Evolutionary conservation across 495 filamentous ascomycete genomes (phyloP).

Genomic region (Sabuloglossum arenarium): DNA sequence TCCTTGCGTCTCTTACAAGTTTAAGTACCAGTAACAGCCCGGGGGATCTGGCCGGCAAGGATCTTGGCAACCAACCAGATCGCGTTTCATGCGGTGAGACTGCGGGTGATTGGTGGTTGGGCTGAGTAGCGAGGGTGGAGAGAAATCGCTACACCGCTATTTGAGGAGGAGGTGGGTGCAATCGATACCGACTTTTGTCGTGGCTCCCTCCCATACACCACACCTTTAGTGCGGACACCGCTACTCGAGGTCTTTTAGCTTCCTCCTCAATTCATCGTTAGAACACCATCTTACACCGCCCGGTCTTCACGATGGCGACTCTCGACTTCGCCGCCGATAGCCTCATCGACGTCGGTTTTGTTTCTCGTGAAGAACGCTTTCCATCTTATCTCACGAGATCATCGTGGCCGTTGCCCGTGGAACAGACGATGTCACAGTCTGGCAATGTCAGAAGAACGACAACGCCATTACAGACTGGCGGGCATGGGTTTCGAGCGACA

Average conservation of each 20-base stretch:
- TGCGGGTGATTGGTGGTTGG: not conserved
- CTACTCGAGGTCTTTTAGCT: slow-evolving; percentile 3
- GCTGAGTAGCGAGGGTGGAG: not conserved
- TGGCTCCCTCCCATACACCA: slow-evolving; percentile 3
- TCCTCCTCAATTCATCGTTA: slow-evolving; percentile 7
- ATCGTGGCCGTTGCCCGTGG: slow-evolving; percentile 11
- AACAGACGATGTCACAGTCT: slow-evolving; percentile 8
- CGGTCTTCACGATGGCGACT: slow-evolving; percentile 8
- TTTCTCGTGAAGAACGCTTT: slow-evolving; percentile 1
- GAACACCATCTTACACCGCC: slow-evolving; percentile 1
- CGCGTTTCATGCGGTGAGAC: not conserved
- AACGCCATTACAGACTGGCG: slow-evolving; percentile 19
- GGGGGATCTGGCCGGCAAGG: not conserved
- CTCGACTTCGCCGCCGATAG: slow-evolving; percentile 10
- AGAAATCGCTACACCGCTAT: slow-evolving; percentile 3
- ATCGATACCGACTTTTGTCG: not conserved
- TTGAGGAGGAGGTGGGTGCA: slow-evolving; percentile 1
- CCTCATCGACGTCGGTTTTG: slow-evolving; percentile 7
- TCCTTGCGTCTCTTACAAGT: not conserved
- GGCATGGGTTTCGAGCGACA: slow-evolving; percentile 23
- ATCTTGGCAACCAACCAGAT: not conserved
- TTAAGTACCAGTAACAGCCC: slow-evolving; percentile 1
- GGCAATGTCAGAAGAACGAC: slow-evolving; percentile 8
- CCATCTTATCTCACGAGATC: not conserved
- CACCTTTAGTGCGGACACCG: slow-evolving; percentile 2